Conservation (phyloP, 83 land plant genomes). For the Isoetes engelmannii region DNA sequence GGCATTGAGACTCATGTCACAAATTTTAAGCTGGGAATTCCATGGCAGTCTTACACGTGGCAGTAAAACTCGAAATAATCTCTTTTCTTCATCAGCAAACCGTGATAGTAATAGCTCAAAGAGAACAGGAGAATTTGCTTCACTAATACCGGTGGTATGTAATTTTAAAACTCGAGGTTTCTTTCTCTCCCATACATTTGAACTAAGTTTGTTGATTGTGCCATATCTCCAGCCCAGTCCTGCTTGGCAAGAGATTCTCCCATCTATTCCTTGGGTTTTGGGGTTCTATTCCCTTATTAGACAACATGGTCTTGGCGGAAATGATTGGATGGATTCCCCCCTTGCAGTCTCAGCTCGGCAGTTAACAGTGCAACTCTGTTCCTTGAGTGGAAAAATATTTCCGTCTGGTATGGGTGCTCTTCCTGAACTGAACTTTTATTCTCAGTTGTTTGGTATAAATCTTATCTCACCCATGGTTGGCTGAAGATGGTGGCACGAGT, state of each 20-base stretch:
- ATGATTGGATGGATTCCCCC: constrained; percentile 73
- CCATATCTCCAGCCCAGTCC: constrained; percentile 65
- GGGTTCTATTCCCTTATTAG: constrained; percentile 59
- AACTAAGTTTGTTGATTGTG: constrained; percentile 1
- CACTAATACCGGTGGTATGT: constrained; percentile 54
- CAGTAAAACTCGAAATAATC: constrained; percentile 32
- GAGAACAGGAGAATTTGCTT: constrained; percentile 35
- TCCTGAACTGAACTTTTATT: no score
- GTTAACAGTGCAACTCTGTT: constrained; percentile 79
- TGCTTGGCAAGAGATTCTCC: constrained; percentile 70
- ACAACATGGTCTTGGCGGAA: constrained; percentile 42
- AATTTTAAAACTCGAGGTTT: constrained; percentile 9
- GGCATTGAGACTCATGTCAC: constrained; percentile 76
- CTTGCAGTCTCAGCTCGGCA: constrained; percentile 81
- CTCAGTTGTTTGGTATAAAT: no score
- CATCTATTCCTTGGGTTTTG: constrained; percentile 70
- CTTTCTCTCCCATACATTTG: neutral
- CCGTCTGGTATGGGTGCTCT: constrained; percentile 51
- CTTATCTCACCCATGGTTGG: no score
- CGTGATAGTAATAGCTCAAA: constrained; percentile 31
- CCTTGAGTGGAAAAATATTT: constrained; percentile 75
- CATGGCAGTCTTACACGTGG: constrained; percentile 32
- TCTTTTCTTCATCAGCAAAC: constrained; percentile 37
- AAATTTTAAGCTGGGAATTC: constrained; percentile 93
- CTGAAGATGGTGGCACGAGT: constrained; percentile 52